Percentiles rank a stretch among this genome's conserved stretches.
phyloP scores from a whole-genome alignment of 2,329 filamentous ascomycete genomes.

The Paecilomyces dactylethromorphus region DNA sequence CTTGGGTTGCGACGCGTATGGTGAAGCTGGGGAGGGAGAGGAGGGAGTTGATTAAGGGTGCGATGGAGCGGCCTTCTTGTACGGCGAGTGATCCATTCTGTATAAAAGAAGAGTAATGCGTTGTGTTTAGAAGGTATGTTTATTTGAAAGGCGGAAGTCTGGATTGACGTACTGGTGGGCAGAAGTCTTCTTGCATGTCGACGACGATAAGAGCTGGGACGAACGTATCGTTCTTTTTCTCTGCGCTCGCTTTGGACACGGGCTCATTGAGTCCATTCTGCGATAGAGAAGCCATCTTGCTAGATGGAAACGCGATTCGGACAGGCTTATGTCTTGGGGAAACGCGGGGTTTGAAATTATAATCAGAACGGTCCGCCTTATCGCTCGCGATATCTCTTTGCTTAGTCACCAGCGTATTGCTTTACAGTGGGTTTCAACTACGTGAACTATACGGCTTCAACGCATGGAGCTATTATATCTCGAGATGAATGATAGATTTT shows the following conservation, averaged over 20 bases:
- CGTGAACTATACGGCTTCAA: neutral
- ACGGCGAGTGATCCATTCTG: conserved; percentile 83
- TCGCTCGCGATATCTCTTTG: neutral
- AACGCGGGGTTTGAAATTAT: neutral
- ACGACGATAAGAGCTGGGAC: conserved; percentile 64
- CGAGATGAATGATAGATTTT: too few species aligned
- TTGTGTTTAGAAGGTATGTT: neutral
- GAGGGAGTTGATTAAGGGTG: conserved; percentile 66
- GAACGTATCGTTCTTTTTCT: conserved; percentile 18
- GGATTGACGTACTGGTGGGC: conserved; percentile 63
- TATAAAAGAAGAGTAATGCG: neutral
- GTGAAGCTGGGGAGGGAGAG: conserved; percentile 61
- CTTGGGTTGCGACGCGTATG: conserved; percentile 77
- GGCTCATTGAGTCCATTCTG: neutral
- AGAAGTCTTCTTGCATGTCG: conserved; percentile 93
- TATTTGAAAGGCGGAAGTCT: neutral
- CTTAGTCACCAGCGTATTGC: neutral
- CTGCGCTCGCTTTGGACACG: neutral
- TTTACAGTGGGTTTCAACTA: neutral
- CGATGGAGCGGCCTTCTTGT: conserved; percentile 62
- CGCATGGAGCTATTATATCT: too few species aligned
- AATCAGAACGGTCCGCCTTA: neutral
- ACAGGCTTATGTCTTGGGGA: neutral
- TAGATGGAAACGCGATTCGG: neutral
- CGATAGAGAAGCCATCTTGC: neutral